phyloP scores from a whole-genome alignment of 768 basidiomycete species.

The Hygrocybe coccinea region DNA sequence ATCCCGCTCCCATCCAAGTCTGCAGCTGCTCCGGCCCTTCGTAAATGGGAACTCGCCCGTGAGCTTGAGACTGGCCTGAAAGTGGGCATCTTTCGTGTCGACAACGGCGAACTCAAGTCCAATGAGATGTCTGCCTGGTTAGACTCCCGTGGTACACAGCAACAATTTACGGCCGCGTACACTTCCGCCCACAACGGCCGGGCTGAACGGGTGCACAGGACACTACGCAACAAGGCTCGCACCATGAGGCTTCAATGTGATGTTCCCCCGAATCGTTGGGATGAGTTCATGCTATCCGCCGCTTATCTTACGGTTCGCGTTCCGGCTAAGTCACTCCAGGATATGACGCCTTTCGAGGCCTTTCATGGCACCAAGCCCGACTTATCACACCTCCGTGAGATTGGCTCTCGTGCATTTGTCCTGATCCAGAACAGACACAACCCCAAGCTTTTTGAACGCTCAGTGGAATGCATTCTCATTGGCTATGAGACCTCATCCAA shows the following conservation, averaged over 20 bases:
- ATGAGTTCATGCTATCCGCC: slow-evolving; percentile 31
- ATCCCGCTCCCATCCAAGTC: slow-evolving; percentile 30
- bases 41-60: slow-evolving; percentile 24
- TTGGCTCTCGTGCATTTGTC: slow-evolving; percentile 24
- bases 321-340: neutral
- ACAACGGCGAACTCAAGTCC: slow-evolving; percentile 22
- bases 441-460: slow-evolving; percentile 19
- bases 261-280: slow-evolving; percentile 21
- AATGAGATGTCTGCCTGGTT: slow-evolving; percentile 15
- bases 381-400: slow-evolving; percentile 27
- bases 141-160: slow-evolving; percentile 7
- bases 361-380: slow-evolving; percentile 22
- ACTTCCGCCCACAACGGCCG: slow-evolving; percentile 37
- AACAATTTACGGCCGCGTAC: slow-evolving; percentile 26
- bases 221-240: slow-evolving; percentile 26
- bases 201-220: slow-evolving; percentile 35
- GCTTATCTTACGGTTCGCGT: slow-evolving; percentile 16
- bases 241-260: slow-evolving; percentile 26
- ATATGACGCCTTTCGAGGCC: slow-evolving; percentile 19
- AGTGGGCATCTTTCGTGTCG: slow-evolving; percentile 13
- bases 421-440: slow-evolving; percentile 24
- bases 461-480: slow-evolving; percentile 20
- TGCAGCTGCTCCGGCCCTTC: slow-evolving; percentile 20
- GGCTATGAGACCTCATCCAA: slow-evolving; percentile 33
- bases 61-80: slow-evolving; percentile 21